These are phyloP conservation scores for Saccharomyces hybrid DNA, from an alignment of 1,139 yeast genomes.

Conservation along the genomic window DNA sequence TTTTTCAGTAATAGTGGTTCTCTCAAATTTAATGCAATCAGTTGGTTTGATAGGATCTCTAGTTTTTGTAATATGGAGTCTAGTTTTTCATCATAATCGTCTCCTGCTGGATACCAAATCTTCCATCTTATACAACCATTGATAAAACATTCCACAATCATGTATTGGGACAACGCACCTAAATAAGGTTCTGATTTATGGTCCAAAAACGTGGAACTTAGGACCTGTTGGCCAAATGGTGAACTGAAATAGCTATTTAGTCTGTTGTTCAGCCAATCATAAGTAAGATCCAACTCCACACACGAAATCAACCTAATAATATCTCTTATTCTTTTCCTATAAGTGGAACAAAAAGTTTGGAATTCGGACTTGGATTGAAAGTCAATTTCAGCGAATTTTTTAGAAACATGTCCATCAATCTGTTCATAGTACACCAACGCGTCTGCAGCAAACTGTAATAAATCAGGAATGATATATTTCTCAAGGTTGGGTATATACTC, in stretches of 20 bases:
- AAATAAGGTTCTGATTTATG: constrained; percentile 60
- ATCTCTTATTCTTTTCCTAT: constrained; percentile 80
- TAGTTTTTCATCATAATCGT: constrained; percentile 54
- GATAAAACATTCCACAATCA: constrained; percentile 80
- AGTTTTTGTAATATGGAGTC: constrained; percentile 54
- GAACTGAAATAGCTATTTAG: constrained; percentile 68
- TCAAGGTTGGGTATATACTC: constrained; percentile 43
- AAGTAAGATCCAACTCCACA: constrained; percentile 72
- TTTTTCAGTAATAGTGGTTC: constrained; percentile 79
- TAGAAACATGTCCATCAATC: constrained; percentile 57
- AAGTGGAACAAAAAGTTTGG: constrained; percentile 67
- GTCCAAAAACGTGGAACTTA: constrained; percentile 48
- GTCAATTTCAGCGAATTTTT: constrained; percentile 65
- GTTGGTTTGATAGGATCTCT: constrained; percentile 68
- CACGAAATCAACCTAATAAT: constrained; percentile 83
- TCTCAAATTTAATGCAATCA: constrained; percentile 64
- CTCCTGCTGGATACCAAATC: constrained; percentile 64
- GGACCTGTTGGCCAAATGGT: constrained; percentile 59
- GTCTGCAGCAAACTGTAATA: constrained; percentile 71
- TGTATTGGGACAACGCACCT: constrained; percentile 74
- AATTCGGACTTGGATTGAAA: constrained; percentile 84
- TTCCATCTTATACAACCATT: constrained; percentile 96
- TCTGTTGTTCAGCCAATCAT: constrained; percentile 72
- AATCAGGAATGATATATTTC: constrained; percentile 49
- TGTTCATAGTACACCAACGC: constrained; percentile 70